Conservation (phyloP, 2,329 filamentous ascomycete genomes). For the Hypoxylon sp. region DNA sequence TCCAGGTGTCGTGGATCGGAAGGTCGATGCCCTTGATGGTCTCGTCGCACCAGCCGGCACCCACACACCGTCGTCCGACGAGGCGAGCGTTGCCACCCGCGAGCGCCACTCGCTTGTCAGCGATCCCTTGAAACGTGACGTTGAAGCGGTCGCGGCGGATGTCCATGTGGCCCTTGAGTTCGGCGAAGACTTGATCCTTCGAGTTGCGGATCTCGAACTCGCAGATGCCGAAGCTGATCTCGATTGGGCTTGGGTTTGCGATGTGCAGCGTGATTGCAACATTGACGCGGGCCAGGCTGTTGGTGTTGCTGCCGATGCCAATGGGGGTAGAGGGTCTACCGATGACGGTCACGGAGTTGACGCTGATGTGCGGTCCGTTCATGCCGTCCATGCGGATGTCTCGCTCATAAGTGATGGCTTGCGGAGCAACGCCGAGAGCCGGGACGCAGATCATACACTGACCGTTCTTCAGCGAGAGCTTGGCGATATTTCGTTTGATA, state of each 20-base stretch:
- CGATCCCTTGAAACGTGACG: constrained; percentile 36
- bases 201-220: constrained; percentile 44
- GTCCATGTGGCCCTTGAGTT: constrained; percentile 46
- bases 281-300: neutral
- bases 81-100: constrained; percentile 25
- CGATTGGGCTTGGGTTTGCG: constrained; percentile 46
- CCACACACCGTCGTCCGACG: constrained; percentile 44
- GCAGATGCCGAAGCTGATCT: constrained; percentile 48
- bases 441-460: constrained; percentile 35
- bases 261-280: constrained; percentile 37
- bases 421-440: constrained; percentile 41
- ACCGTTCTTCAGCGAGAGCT: constrained; percentile 45
- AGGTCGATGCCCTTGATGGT: constrained; percentile 45
- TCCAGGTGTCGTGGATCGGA: constrained; percentile 34
- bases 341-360: constrained; percentile 17
- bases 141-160: constrained; percentile 42
- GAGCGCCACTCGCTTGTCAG: constrained; percentile 21
- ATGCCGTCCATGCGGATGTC: constrained; percentile 43
- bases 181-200: constrained; percentile 36
- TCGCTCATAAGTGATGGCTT: constrained; percentile 44
- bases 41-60: constrained; percentile 47
- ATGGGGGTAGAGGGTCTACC: neutral
- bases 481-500: constrained; percentile 25
- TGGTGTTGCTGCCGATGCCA: neutral
- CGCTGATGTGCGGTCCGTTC: constrained; percentile 36